Conservation (phyloP, 2,329 filamentous ascomycete species). For the Fusarium caatingaense region DNA sequence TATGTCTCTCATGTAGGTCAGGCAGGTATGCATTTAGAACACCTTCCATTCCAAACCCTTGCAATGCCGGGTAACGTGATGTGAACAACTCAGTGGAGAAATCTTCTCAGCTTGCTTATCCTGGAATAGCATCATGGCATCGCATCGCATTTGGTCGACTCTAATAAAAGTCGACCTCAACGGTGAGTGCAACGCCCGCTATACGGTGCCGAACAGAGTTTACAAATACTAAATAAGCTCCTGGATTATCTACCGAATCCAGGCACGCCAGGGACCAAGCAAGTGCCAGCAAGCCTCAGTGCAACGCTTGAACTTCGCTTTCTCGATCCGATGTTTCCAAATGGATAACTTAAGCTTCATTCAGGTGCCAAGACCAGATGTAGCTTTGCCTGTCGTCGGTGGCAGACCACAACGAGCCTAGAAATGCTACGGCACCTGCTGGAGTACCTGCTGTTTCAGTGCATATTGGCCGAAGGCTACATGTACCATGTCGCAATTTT, state of each 20-base stretch:
- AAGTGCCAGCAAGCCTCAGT: constrained; percentile 34
- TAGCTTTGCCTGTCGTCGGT: constrained; percentile 35
- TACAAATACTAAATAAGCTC: constrained; percentile 17
- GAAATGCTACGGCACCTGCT: constrained; percentile 31
- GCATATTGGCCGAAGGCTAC: constrained; percentile 22
- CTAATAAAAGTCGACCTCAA: constrained; percentile 39
- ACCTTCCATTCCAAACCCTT: constrained; percentile 30
- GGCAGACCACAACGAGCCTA: constrained; percentile 32
- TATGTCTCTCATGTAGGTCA: constrained; percentile 11
- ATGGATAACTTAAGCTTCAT: constrained; percentile 30
- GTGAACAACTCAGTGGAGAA: constrained; percentile 24
- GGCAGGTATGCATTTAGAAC: constrained; percentile 14
- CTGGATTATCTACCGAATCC: constrained; percentile 31
- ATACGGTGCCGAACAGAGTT: constrained; percentile 22
- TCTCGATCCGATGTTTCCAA: constrained; percentile 15
- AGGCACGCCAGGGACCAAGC: constrained; percentile 37
- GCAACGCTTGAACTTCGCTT: constrained; percentile 10
- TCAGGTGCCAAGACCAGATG: constrained; percentile 32
- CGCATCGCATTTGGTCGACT: constrained; percentile 3
- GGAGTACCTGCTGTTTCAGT: constrained; percentile 33
- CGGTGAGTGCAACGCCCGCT: constrained; percentile 23
- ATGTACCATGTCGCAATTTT: constrained; percentile 25
- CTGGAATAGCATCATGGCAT: constrained; percentile 20
- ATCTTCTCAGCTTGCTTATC: constrained; percentile 8
- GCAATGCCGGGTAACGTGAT: constrained; percentile 36